These are phyloP conservation scores for Berberis vulgaris DNA, from an alignment of 164 flowering plant species.

Conservation along the genomic window DNA sequence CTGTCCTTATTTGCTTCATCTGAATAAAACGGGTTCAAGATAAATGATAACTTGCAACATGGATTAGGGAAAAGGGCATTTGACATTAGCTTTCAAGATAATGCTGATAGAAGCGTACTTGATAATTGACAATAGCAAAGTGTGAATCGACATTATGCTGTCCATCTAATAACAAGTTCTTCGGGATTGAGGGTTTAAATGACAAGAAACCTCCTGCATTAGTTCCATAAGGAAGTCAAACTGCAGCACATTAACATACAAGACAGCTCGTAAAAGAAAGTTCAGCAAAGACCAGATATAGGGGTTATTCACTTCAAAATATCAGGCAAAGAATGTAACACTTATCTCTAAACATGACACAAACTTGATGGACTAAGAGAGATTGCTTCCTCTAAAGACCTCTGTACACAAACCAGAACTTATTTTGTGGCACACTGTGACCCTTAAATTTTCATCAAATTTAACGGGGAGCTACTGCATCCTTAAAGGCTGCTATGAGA, in stretches of 20 bases:
- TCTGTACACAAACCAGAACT: too few relatives aligned
- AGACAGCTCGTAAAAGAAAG: neutral
- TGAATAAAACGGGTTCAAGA: conserved; percentile 22
- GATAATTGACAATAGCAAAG: conserved; percentile 77
- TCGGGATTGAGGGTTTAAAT: conserved; percentile 84
- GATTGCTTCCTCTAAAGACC: too few relatives aligned
- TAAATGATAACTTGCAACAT: too few relatives aligned
- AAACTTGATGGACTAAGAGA: too few relatives aligned
- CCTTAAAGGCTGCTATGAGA: too few relatives aligned
- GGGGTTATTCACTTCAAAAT: too few relatives aligned
- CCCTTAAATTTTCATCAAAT: too few relatives aligned
- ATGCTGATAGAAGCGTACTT: conserved; percentile 39
- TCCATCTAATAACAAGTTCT: conserved; percentile 77
- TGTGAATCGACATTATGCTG: conserved; percentile 71
- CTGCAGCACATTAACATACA: neutral
- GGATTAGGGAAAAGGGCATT: neutral
- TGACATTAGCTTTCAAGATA: neutral
- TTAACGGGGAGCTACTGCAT: too few relatives aligned
- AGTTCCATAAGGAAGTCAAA: conserved; percentile 7
- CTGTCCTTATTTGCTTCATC: conserved; percentile 91
- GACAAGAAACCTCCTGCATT: conserved; percentile 90
- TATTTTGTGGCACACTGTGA: too few relatives aligned
- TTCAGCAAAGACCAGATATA: too few relatives aligned
- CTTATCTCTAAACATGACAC: too few relatives aligned
- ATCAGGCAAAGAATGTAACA: too few relatives aligned